Evolutionary conservation across 345 rosid species (phyloP).

Genomic region (Sisymbrium irio): DNA sequence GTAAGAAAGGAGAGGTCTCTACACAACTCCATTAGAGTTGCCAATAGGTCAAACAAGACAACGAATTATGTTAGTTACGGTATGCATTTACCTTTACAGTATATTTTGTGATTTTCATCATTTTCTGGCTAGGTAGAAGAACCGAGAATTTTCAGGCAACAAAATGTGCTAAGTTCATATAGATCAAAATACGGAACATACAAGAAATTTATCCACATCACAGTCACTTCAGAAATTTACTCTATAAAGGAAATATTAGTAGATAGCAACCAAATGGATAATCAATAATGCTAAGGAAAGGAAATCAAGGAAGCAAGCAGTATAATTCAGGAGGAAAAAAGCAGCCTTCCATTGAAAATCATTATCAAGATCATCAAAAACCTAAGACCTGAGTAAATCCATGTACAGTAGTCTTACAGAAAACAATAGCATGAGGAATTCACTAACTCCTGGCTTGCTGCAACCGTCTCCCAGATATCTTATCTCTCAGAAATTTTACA

Average conservation of each 20-base stretch:
- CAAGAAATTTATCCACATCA: neutral
- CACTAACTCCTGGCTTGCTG: slow-evolving; percentile 21
- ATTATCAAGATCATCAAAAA: neutral
- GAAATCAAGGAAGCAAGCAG: slow-evolving; percentile 2
- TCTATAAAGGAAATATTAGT: neutral
- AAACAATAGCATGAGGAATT: neutral
- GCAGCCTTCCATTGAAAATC: neutral
- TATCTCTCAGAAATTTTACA: neutral
- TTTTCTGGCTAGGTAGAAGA: neutral
- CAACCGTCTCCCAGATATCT: neutral
- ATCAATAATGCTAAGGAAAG: neutral
- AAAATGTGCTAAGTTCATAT: neutral
- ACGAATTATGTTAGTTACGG: neutral
- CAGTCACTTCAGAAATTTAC: neutral
- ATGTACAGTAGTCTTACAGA: neutral
- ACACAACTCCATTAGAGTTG: neutral
- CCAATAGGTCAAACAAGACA: neutral
- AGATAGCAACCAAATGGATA: neutral
- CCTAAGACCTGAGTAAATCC: neutral
- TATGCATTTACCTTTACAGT: neutral
- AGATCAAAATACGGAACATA: neutral
- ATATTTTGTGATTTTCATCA: slow-evolving; percentile 2
- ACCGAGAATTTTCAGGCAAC: neutral
- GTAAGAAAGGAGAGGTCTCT: neutral
- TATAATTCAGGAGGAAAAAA: neutral